Base-by-base conservation (phyloP, 805 yeast species). In the Saccharomycopsis sp. region DNA sequence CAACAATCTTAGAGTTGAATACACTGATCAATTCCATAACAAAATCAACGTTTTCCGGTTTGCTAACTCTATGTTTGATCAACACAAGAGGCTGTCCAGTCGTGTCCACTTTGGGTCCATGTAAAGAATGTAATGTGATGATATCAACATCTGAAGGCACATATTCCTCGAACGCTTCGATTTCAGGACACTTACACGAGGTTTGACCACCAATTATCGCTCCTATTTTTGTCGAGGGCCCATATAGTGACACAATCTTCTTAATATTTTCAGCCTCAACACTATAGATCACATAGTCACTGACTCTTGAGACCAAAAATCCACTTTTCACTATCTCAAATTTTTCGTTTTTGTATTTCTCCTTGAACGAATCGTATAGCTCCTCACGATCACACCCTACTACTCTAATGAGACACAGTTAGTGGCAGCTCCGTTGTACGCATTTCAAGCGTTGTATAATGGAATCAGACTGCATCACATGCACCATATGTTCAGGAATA, bases 201-300 rank as follows among this genome's bases (percentile, higher is more conserved):
- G 99, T 91, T 71, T 94, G 99, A 5, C 99, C 99, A n/a, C 98
- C 99, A 3, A 94, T 96, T 48, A 91, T 82, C 2, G 96, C 87
- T 1, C 96, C 95, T 2, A 84, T 72, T 68, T 92, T 92, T 2
- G 97, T 84, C 0, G 92, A 86, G 0, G 96, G 92, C 0, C 96
- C 97, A 70, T 92, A 92, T 44, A 73, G 50, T 2, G 80, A 67
- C 3, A 91, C 96, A 44, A 94, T 89, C 57, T 78, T 77, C 52
- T 76, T 82, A 53, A 94, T 85, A 66, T 83, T 82, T 62, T 87
- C 96, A 1, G 98, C 97, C 70, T 94, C 99, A 2, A 94, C 98
- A 57, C 91, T 84, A 76, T 91, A 94, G 57, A 94, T 84, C 55
- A 87, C 80, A 67, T 84, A 90, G 68, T 94, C 98, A 48, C 95